Base-by-base conservation (phyloP, 441 rosid genomes). In the Geranium incanum region DNA sequence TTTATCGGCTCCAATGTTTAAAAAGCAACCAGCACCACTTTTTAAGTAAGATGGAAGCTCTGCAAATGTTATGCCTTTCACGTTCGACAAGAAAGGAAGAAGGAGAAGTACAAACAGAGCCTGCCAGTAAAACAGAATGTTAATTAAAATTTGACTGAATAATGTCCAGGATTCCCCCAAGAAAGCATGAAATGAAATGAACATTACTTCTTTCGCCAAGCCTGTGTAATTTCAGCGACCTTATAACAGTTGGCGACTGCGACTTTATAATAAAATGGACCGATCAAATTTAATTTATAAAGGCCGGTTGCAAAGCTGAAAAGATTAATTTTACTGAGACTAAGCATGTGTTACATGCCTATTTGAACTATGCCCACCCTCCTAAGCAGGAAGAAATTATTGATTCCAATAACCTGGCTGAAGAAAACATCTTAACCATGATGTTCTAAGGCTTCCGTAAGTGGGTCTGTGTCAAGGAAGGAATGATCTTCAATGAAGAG, bases 91-190 rank as follows among this genome's bases (percentile, higher is more conserved):
- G 3, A 92, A 74, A 78, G 95, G 95, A 67, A 92, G 71, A 71
- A 90, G 69, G 52, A 90, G 82, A 74, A 90, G 82, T 71, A 92
- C 93, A 69, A 90, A 90, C 65, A 92, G 95, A 67, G 97, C 98
- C 97, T 92, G 78, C 79, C 70, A 72, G 66, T 59, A 18, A 71
- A 70, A 68, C 18, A 37, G 43, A 72, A 74, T 28, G 18, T 52
- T 5, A 7, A 13, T 52, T 5, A 7, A 13, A 68, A 63, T 66
- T 36, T 38, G 55, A 13, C n/a, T 9, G n/a, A 13, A 48, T 19
- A 8, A n/a, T 41, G 43, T 43, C 65, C 66, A 72, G 18, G 41
- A 39, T 7, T 65, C 18, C 23, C 67, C 21, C 69, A 45, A 60
- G 66, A 55, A 23, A 12, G 12, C 6, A 43, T 52, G 11, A 8